Evolutionary conservation across 1,284 basidiomycete genomes (phyloP).

Genomic region (Microbotryum lychnidis-dioicae): DNA sequence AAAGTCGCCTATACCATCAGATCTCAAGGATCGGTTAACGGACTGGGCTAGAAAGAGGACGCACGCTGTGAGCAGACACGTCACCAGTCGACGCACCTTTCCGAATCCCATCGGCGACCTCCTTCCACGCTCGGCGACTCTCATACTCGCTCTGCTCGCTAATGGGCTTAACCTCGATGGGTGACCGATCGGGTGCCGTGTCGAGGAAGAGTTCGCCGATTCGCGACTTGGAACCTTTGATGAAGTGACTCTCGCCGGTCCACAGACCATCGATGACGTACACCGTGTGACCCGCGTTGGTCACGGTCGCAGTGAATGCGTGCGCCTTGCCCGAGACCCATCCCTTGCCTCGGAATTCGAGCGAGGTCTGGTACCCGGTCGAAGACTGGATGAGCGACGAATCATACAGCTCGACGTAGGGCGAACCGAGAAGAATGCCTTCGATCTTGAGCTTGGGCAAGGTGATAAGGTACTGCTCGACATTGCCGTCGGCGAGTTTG

Average conservation of each 20-base stretch:
- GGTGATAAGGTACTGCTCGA: constrained; percentile 81
- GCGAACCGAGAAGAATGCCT: constrained; percentile 46
- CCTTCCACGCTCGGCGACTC: constrained; percentile 74
- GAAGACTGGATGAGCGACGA: constrained; percentile 74
- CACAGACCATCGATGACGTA: constrained; percentile 79
- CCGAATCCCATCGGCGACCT: constrained; percentile 82
- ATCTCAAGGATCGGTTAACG: too few relatives aligned
- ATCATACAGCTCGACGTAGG: constrained; percentile 78
- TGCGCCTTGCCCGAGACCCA: constrained; percentile 59
- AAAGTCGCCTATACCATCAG: constrained; percentile 57
- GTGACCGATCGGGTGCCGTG: constrained; percentile 45
- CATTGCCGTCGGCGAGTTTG: constrained; percentile 50
- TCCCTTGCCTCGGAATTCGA: constrained; percentile 74
- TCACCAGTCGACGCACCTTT: constrained; percentile 38
- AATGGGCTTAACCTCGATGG: constrained; percentile 55
- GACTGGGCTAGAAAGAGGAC: not conserved
- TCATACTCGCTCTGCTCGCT: constrained; percentile 71
- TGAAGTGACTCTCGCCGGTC: constrained; percentile 58
- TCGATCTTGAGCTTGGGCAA: constrained; percentile 50
- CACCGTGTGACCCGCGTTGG: constrained; percentile 44
- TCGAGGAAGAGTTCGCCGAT: constrained; percentile 39
- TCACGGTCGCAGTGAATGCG: constrained; percentile 74
- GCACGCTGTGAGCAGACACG: not conserved
- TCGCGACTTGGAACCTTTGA: constrained; percentile 19
- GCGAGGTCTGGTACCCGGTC: constrained; percentile 59